Evolutionary conservation across 2,329 filamentous ascomycete species (phyloP), one percentile per base, ranked within the genome.

Genomic region (Didymella pomorum): DNA sequence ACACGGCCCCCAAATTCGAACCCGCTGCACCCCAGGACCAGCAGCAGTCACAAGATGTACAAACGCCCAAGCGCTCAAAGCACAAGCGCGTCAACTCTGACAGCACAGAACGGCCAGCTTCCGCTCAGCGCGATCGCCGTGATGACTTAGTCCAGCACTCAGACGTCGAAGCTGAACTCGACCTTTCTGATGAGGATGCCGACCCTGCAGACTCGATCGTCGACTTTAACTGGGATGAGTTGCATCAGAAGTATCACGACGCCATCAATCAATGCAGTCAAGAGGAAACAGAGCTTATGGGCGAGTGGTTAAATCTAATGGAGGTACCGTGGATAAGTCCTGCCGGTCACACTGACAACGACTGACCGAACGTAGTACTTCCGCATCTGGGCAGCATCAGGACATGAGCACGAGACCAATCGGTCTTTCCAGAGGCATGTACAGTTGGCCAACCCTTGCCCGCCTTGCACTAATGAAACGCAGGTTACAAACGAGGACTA

Each of bases 401-500:
- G 90, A 1, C 84, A 87, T 29, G 79, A 82, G 11, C 87, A 91
- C 61, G 93, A 97, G 74, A 87, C 90, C 54, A 88, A 89, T 58
- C 86, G 93, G 55, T 90, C 91, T 23, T 83, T 87, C 62, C 94
- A 94, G 76, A 87, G 93, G 89, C 89, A 75, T 55, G 20, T 6
- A 14, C 28, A 35, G 21, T 25, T 16, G 23, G 48, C n/a, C 10
- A 16, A 14, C 23, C 4, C 16, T 37, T 37, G 23, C 10, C 0
- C 28, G 7, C 14, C 10, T 4, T 25, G 31, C 9, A n/a, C 37
- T 47, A 52, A 52, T 29, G 11, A 45, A 12, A 14, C n/a, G 10
- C 61, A 92, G 90, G 54, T 82, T 97, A 44, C 90, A 89, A 71
- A 97, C 93, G 2, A 87, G 93, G 61, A 87, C 89, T 73, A 83